Evolutionary conservation across 345 rosid genomes (phyloP), one percentile per base, ranked within the genome.

Genomic region (Salix exigua): DNA sequence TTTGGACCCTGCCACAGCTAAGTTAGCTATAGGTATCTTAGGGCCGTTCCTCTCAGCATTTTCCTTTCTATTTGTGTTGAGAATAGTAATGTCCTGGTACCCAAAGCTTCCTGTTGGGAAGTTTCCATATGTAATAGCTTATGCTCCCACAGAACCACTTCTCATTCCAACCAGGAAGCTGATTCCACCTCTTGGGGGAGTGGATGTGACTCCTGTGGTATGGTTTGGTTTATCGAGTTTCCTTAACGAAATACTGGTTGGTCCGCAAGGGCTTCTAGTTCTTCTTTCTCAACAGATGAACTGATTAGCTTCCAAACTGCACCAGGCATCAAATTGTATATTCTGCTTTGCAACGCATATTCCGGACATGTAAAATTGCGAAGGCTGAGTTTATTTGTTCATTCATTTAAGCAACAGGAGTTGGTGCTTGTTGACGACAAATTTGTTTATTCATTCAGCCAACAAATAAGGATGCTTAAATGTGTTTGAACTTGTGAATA

Each of bases 21-120:
- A 92, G 86, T 68, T 90, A 35, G 90, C 90, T 4, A 87, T 92
- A 18, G 84, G 91, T 23, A 75, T 92, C 46, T 76, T 92, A 70
- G 94, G 98, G 38, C 97, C 97, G 0, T 77, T 88, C 25, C 88
- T 91, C 75, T 90, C 97, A 1, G 92, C 87, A 12, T 92, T 95
- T 78, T 85, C 83, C 2, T 93, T 91, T 86, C 83, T 93, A 0
- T 95, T 95, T 38, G 83, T 95, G 10, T 1, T 88, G 84, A 89
- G 97, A 68, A 91, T 93, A 66, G 81, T 95, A 18, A 95, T 95
- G 99, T 93, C 97, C 46, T 95, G 99, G 97, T 95, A 95, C 75
- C 99, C 97, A 0, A 93, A 89, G 81, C 92, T 95, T 76, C 99
- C 97, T 0, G 94, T 89, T 11, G 91, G 85, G 9, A 88, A 93